Evolutionary conservation across 129 eudicot species (phyloP).

Genomic region (Ambrosia trifida): DNA sequence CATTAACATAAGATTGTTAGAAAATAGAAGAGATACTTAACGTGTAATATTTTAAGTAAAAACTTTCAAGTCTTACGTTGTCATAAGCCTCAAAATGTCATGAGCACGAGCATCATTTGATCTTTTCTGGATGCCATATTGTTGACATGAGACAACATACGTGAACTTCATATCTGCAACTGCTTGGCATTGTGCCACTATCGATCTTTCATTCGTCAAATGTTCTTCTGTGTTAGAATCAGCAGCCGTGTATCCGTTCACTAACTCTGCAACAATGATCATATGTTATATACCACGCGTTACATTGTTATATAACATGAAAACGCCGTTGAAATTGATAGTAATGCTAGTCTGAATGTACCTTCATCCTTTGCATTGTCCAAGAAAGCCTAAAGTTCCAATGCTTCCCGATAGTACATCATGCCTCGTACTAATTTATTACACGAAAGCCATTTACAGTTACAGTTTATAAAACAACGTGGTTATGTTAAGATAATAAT

Average conservation of each 20-base stretch:
- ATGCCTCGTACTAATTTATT: slow-evolving; percentile 66
- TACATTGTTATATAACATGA: slow-evolving; percentile 3
- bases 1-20: slow-evolving; percentile 10
- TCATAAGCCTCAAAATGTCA: slow-evolving; percentile 87
- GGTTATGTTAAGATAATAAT: slow-evolving; percentile 13
- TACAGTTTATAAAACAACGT: not conserved
- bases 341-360: slow-evolving; percentile 18
- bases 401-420: slow-evolving; percentile 95
- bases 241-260: slow-evolving; percentile 78
- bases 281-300: slow-evolving; percentile 20
- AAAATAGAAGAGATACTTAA: slow-evolving; percentile 16
- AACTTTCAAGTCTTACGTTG: slow-evolving; percentile 44
- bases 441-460: not conserved
- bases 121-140: slow-evolving; percentile 78
- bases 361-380: slow-evolving; percentile 91
- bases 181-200: slow-evolving; percentile 72
- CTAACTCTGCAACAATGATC: slow-evolving; percentile 49
- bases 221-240: slow-evolving; percentile 63
- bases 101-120: slow-evolving; percentile 71
- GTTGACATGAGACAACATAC: slow-evolving; percentile 86
- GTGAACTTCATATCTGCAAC: slow-evolving; percentile 93
- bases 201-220: slow-evolving; percentile 51
- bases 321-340: slow-evolving; percentile 3
- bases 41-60: slow-evolving; percentile 2
- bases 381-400: slow-evolving; percentile 89